phyloP scores from a whole-genome alignment of 345 rosid genomes.

The Dovyalis caffra region DNA sequence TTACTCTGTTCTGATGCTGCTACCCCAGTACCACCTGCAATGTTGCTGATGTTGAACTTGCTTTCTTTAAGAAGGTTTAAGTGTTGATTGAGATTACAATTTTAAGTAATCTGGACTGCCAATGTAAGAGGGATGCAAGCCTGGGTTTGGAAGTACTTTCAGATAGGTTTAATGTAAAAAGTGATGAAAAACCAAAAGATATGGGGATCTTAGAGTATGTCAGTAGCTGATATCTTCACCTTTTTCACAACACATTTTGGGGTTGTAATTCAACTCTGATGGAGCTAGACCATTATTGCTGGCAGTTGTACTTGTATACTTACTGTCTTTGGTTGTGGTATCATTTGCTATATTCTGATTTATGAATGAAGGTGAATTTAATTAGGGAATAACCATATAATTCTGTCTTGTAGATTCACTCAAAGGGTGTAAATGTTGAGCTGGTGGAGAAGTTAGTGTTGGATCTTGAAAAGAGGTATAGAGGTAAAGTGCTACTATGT shows the following conservation, averaged over 20 bases:
- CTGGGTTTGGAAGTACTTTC: background rate
- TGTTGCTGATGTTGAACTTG: no score
- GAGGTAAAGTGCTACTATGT: conserved; percentile 39
- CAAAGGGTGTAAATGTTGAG: conserved; percentile 68
- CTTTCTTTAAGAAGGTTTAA: no score
- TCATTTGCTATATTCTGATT: background rate
- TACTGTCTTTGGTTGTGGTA: background rate
- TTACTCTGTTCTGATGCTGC: no score
- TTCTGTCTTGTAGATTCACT: conserved; percentile 61
- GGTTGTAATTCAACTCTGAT: background rate
- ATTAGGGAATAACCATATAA: background rate
- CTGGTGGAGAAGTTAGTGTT: conserved; percentile 67
- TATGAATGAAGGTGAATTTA: conserved; percentile 1
- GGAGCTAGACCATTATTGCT: background rate
- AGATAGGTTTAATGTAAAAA: background rate
- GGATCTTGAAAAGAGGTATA: conserved; percentile 65
- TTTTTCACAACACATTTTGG: background rate
- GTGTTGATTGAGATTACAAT: background rate
- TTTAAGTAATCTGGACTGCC: background rate
- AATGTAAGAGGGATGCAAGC: background rate
- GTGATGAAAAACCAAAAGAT: no score
- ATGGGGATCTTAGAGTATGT: background rate
- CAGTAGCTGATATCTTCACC: background rate
- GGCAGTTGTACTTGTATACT: background rate
- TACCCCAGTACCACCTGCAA: no score